phyloP scores from a whole-genome alignment of 179 eudicot species.

The Patellifolia procumbens region DNA sequence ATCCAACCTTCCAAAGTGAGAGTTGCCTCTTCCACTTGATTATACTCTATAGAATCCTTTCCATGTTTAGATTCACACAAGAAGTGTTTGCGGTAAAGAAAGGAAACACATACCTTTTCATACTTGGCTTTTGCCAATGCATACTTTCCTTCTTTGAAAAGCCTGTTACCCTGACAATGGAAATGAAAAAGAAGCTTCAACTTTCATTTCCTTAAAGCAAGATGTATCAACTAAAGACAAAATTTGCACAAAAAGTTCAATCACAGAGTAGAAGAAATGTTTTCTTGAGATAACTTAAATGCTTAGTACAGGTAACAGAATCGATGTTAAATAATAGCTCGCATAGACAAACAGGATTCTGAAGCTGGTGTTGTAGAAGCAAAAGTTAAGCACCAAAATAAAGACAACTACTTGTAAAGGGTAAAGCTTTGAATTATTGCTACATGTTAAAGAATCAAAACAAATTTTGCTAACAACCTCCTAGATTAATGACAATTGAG shows the following conservation, averaged over 20 bases:
- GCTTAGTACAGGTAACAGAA: not conserved
- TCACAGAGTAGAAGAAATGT: not conserved
- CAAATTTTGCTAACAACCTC: not conserved
- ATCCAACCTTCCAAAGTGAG: too few species aligned
- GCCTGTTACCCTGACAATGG: conserved; percentile 85
- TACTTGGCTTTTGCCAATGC: conserved; percentile 96
- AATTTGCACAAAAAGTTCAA: conserved; percentile 7
- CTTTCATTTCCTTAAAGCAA: conserved; percentile 6
- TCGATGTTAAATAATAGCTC: not conserved
- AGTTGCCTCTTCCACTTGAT: not conserved
- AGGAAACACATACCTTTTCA: conserved; percentile 67
- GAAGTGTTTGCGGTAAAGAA: not conserved
- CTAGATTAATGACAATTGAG: not conserved
- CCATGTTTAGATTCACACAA: conserved; percentile 3
- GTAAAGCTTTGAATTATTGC: too few species aligned
- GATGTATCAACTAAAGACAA: conserved; percentile 1
- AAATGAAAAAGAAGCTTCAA: conserved; percentile 16
- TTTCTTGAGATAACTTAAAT: not conserved
- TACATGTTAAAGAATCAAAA: too few species aligned
- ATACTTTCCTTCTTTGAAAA: conserved; percentile 94
- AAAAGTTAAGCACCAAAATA: not conserved
- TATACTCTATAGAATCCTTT: not conserved
- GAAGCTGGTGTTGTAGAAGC: not conserved
- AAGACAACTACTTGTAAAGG: not conserved
- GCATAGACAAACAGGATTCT: not conserved